Conservation (phyloP, 78 protist genomes). For the Polysphondylium violaceum region DNA sequence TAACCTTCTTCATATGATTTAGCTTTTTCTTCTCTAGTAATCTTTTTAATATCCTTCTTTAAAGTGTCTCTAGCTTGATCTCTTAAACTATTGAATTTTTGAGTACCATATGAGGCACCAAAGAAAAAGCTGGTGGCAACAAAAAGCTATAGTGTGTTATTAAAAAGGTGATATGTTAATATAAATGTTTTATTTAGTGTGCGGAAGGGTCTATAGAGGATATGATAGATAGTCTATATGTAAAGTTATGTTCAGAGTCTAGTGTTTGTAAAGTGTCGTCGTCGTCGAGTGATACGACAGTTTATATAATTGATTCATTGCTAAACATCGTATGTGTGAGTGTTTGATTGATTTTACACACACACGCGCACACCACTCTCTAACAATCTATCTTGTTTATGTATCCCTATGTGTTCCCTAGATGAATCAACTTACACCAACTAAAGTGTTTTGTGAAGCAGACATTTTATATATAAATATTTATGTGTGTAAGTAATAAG, state of each 20-base stretch:
- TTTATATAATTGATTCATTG: background rate
- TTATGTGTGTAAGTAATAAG: background rate
- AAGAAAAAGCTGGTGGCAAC: slow-evolving; percentile 2
- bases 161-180: background rate
- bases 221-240: no score
- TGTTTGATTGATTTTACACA: background rate
- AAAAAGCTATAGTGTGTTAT: background rate
- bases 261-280: background rate
- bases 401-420: background rate
- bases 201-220: background rate
- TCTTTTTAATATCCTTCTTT: slow-evolving; percentile 1
- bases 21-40: slow-evolving; percentile 1
- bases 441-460: slow-evolving; percentile 26
- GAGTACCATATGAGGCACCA: slow-evolving; percentile 2
- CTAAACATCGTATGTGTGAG: background rate
- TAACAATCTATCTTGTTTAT: background rate
- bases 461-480: slow-evolving; percentile 5
- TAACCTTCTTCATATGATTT: slow-evolving; percentile 24
- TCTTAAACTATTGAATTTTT: background rate
- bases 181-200: background rate
- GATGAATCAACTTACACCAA: slow-evolving; percentile 28
- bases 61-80: slow-evolving; percentile 5
- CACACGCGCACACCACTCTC: background rate
- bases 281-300: background rate
- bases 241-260: no score